Base-by-base conservation (phyloP, 2,329 filamentous ascomycete species). In the Botryotinia convoluta region DNA sequence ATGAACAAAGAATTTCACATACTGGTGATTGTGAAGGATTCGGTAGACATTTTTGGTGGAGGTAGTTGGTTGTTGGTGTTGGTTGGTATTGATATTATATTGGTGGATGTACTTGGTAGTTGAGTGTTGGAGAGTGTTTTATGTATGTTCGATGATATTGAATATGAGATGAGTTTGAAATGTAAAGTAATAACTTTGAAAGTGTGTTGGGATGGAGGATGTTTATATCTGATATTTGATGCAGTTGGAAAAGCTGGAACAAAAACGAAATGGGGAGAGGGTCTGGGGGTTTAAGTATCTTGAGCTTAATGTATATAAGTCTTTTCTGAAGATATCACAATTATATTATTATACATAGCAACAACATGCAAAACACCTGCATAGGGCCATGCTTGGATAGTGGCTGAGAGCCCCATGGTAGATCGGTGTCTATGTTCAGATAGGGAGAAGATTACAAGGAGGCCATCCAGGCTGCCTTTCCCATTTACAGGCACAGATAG, bases 301-400 rank as follows among this genome's bases (percentile, higher is more conserved):
- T 2, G 35, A 42, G 57, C 26, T 16, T 32, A 42, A 65, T 22
- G 60, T 62, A 71, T 71, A 57, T 14, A 69, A 42, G 48, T 42
- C 26, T 57, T 39, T 45, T 60, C 63, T 39, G 68, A 39, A 44
- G 39, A 72, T 60, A 69, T 72, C 65, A 61, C 54, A 68, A 59
- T 59, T 60, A 60, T 72, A 37, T 42, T 26, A 59, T 70, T 32
- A 59, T 59, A 59, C 62, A 67, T 44, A 67, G 71, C 54, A 69
- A 39, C 59, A 54, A n/a, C n/a, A 72, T 51, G 63, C 71, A 72
- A 72, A 72, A 72, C 63, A 72, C 60, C 39, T 69, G 54, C 71
- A 37, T 51, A 72, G 65, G 62, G 42, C 71, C 51, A 72, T 69
- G 51, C 44, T 59, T 60, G 71, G 51, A 48, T 60, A 59, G 71